These are phyloP conservation scores for Ceratocystis eucalypticola DNA, from an alignment of 2,329 filamentous ascomycete genomes.

Conservation along the genomic window DNA sequence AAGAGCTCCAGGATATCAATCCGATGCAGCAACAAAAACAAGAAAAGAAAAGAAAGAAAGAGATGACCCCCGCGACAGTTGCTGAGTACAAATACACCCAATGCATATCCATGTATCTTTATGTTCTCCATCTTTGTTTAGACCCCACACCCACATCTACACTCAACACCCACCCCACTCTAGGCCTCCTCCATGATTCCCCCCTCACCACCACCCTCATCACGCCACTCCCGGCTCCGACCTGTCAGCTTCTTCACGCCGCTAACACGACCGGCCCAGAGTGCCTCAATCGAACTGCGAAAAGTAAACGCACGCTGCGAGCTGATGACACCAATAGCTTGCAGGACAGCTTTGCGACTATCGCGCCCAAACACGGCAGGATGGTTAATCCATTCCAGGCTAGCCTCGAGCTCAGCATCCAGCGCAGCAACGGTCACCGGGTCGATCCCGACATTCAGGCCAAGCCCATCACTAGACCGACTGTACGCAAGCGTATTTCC, in stretches of 20 bases:
- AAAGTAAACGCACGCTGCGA: slow-evolving; percentile 90
- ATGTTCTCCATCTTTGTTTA: too few species aligned
- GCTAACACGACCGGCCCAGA: slow-evolving; percentile 73
- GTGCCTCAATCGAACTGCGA: slow-evolving; percentile 71
- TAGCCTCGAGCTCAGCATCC: slow-evolving; percentile 78
- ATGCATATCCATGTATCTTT: too few species aligned
- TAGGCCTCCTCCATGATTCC: slow-evolving; percentile 49
- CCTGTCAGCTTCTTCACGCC: slow-evolving; percentile 75
- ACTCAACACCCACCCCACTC: background rate
- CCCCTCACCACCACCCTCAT: slow-evolving; percentile 62
- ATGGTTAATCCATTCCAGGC: slow-evolving; percentile 94
- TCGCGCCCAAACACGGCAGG: slow-evolving; percentile 89
- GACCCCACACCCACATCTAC: background rate
- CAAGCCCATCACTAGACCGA: slow-evolving; percentile 44
- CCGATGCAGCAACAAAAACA: background rate
- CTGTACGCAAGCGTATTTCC: slow-evolving; percentile 34
- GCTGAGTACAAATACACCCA: background rate
- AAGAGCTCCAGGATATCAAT: slow-evolving; percentile 8
- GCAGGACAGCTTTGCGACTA: slow-evolving; percentile 85
- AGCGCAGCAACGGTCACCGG: slow-evolving; percentile 67
- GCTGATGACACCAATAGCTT: slow-evolving; percentile 92
- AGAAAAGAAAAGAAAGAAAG: slow-evolving; percentile 12
- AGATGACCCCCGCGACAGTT: background rate
- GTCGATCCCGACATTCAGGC: slow-evolving; percentile 66
- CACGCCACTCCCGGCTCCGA: slow-evolving; percentile 80